Evolutionary conservation across 2,329 filamentous ascomycete genomes (phyloP), one percentile per base, ranked within the genome.

Genomic region (Colletotrichum australisinense): DNA sequence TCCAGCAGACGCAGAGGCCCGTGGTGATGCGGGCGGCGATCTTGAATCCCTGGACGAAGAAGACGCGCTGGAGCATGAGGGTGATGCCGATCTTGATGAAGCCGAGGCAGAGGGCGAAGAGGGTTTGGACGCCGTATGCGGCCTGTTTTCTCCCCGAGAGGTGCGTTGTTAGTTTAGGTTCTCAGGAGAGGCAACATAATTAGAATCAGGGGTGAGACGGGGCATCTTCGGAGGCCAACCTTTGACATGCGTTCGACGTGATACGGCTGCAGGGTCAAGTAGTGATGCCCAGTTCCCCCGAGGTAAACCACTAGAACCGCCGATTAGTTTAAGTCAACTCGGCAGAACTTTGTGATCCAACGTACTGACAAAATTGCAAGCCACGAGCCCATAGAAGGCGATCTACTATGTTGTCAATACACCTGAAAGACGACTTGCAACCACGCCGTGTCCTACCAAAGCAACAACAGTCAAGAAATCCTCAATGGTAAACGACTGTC

Each of bases 81-180:
- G 46, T 67, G 65, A 67, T 67, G 26, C 65, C 57, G 42, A 67
- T 46, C 56, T 67, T 67, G 65, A 60, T 60, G 65, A 67, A 67
- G 35, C 56, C 65, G 55, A 67, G 38, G 26, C 55, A 57, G 28
- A 60, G 26, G 35, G 55, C 65, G 38, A 59, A 60, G 56, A 60
- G 56, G 35, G 42, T 49, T 9, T 67, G 65, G 11, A 67, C 64
- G 12, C 35, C 64, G 32, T 57, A 57, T 14, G 64, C 64, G 35
- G 55, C 55, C 64, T 58, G 22, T 35, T 22, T 8, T 24, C 3
- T 32, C 24, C 52, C 32, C 35, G 14, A 30, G 28, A 3, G 19
- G 32, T 5, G 38, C n/a, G 28, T 46, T 57, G 26, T 49, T 16
- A 49, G 30, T 26, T 0, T 8, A 7, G 22, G 2, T 11, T 19